phyloP scores from a whole-genome alignment of 1,284 basidiomycete species.

The Sphagnurus paluster region DNA sequence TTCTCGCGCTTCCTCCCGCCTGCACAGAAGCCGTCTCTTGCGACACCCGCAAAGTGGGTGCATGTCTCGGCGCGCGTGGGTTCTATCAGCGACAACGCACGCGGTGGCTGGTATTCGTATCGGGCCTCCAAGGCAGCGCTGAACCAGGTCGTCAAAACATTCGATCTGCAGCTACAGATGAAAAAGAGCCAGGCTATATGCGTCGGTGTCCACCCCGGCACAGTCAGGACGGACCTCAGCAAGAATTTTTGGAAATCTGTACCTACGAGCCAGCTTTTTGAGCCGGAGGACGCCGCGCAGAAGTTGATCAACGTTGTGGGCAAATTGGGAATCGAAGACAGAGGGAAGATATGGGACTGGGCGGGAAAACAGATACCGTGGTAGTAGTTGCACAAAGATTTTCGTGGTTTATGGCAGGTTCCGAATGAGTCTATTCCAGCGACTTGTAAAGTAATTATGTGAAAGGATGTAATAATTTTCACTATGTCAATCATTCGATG shows the following conservation, averaged over 20 bases:
- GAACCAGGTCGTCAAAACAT: constrained; percentile 71
- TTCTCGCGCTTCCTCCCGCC: constrained; percentile 56
- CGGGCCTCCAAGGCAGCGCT: constrained; percentile 75
- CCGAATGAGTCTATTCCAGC: no score
- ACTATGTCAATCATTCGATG: no score
- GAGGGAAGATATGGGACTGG: constrained; percentile 74
- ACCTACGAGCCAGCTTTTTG: constrained; percentile 49
- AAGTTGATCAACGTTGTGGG: constrained; percentile 58
- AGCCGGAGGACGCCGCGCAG: constrained; percentile 60
- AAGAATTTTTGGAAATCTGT: constrained; percentile 44
- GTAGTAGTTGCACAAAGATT: constrained; percentile 9
- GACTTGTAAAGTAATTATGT: no score
- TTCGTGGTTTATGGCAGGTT: no score
- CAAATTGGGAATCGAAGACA: constrained; percentile 44
- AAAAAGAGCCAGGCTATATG: constrained; percentile 55
- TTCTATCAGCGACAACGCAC: constrained; percentile 60
- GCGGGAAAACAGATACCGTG: constrained; percentile 50
- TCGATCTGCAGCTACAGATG: constrained; percentile 62
- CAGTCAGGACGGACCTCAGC: constrained; percentile 61
- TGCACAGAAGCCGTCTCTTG: constrained; percentile 20
- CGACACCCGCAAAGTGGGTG: constrained; percentile 53
- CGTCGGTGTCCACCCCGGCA: constrained; percentile 62
- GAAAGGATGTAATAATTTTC: no score
- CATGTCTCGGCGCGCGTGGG: constrained; percentile 66
- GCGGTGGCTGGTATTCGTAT: constrained; percentile 76